Evolutionary conservation across 2,329 filamentous ascomycete species (phyloP).

Genomic region (Neocatenulostroma microsporum): DNA sequence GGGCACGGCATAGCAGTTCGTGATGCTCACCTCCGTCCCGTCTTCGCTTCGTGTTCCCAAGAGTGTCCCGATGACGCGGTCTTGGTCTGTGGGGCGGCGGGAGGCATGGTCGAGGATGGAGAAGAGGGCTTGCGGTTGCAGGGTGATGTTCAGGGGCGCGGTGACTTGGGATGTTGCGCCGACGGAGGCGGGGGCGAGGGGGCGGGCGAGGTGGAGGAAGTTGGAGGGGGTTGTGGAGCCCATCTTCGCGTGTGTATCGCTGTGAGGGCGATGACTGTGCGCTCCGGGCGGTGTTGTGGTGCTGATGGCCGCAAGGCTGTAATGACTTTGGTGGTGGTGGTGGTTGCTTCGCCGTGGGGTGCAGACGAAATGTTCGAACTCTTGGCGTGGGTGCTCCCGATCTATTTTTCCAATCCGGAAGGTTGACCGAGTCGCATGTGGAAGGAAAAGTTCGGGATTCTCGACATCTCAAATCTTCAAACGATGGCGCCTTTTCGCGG

Average conservation of each 20-base stretch:
- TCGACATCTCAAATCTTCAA: background rate
- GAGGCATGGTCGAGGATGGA: slow-evolving; percentile 79
- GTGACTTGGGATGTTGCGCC: slow-evolving; percentile 70
- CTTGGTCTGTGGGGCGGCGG: slow-evolving; percentile 83
- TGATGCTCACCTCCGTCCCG: slow-evolving; percentile 91
- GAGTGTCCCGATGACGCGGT: slow-evolving; percentile 92
- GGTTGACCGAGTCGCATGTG: slow-evolving; percentile 1
- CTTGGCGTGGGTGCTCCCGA: no score
- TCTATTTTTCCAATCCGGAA: no score
- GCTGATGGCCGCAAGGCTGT: no score
- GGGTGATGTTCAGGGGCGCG: slow-evolving; percentile 84
- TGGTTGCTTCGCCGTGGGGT: slow-evolving; percentile 7
- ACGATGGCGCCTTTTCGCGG: slow-evolving; percentile 23
- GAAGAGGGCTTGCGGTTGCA: slow-evolving; percentile 81
- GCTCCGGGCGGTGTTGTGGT: slow-evolving; percentile 4
- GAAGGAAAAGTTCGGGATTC: slow-evolving; percentile 4
- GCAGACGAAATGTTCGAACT: slow-evolving; percentile 3
- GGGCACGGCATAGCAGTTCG: slow-evolving; percentile 93
- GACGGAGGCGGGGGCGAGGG: slow-evolving; percentile 71
- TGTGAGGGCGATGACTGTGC: background rate
- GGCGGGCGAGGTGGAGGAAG: slow-evolving; percentile 91
- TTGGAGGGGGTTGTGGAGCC: slow-evolving; percentile 58
- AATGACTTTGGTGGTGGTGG: no score
- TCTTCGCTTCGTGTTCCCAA: slow-evolving; percentile 91
- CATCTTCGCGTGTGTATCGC: slow-evolving; percentile 20